These are phyloP conservation scores for Pseudogymnoascus sp. DNA, from an alignment of 2,329 filamentous ascomycete species.

Conservation along the genomic window DNA sequence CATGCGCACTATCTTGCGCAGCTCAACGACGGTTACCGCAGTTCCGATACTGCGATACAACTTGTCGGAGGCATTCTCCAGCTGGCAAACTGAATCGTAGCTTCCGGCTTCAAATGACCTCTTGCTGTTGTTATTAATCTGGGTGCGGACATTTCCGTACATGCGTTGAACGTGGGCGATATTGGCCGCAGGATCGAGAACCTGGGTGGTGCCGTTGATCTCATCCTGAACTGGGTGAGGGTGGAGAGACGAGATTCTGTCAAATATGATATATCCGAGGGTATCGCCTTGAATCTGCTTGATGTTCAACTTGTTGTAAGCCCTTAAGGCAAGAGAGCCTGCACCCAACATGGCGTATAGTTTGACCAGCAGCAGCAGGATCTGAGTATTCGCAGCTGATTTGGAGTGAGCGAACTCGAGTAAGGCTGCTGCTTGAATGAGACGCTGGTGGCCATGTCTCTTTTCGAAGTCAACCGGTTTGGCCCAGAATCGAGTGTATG, in stretches of 20 bases:
- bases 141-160: conserved; percentile 18
- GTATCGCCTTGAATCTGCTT: conserved; percentile 36
- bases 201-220: conserved; percentile 14
- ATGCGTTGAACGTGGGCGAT: conserved; percentile 24
- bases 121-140: conserved; percentile 25
- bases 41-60: conserved; percentile 20
- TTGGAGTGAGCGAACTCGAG: conserved; percentile 26
- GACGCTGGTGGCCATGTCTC: conserved; percentile 14
- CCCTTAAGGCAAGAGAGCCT: conserved; percentile 29
- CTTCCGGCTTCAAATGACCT: conserved; percentile 25
- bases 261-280: conserved; percentile 31
- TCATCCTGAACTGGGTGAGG: conserved; percentile 22
- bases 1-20: conserved; percentile 22
- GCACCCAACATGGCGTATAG: conserved; percentile 31
- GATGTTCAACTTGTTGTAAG: conserved; percentile 30
- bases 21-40: conserved; percentile 23
- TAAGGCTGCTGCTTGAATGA: conserved; percentile 25
- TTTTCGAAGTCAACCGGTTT: conserved; percentile 10
- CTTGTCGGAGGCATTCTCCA: conserved; percentile 23
- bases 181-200: conserved; percentile 18
- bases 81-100: conserved; percentile 28
- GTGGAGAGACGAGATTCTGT: conserved; percentile 32
- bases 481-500: not conserved
- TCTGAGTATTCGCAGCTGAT: conserved; percentile 33
- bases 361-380: conserved; percentile 30